Base-by-base conservation (phyloP, 2,329 filamentous ascomycete species). In the Gaeumannomyces sp. region DNA sequence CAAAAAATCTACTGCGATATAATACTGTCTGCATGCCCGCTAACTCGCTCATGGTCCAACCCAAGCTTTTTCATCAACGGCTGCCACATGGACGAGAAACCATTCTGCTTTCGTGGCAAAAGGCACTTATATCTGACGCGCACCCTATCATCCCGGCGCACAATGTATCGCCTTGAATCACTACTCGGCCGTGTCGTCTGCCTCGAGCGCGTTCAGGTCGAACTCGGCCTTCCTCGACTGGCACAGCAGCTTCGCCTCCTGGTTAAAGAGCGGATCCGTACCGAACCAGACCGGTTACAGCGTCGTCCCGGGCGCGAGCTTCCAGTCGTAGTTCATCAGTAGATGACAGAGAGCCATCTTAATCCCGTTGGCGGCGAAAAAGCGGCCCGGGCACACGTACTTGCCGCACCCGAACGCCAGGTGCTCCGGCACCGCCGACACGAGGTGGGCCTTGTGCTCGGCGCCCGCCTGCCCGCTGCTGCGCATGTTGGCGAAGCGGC, bases 391-490 rank as follows among this genome's bases (percentile, higher is more conserved):
- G 31, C 31, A 33, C 31, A 33, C 7, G 31, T 33, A 11, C 7
- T 33, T 33, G 31, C 31, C 31, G 31, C 13, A 33, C 31, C 31
- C 31, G 31, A 33, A 33, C 31, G 31, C 13, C 10, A 33, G 10
- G 31, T 33, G 28, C 11, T 60, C 58, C 16, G 58, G 16, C 3
- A 33, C 33, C 28, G 58, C 28, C 13, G 58, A 29, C 2, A 33
- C 58, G 11, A 60, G 58, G 19, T 60, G 58, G 25, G 58, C 29
- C 28, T 22, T 60, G 58, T 33, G 29, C 33, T 59, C 58, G n/a
- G 27, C 58, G 27, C 58, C 28, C 11, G 27, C 22, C 58, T 59
- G 29, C 29, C 29, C 29, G 31, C 31, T 60, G 22, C 33, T 33
- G 28, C 58, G 58, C 19, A 33, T 33, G 19, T 60, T 33, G 13